These are phyloP conservation scores for Rubia tinctorum DNA, from an alignment of 305 asterid genomes.

Conservation along the genomic window DNA sequence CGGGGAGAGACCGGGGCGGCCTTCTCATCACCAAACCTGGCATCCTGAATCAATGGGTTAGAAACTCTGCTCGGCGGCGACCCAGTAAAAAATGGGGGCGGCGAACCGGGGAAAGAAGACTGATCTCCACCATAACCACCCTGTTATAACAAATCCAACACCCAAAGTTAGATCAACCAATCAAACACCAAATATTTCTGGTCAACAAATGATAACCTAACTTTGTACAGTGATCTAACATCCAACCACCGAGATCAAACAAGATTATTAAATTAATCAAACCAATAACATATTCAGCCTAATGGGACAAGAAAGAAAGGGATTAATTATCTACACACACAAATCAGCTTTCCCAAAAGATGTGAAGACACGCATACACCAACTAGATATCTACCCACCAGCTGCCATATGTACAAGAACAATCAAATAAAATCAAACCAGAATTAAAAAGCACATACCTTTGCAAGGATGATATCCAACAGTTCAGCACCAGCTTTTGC, in stretches of 20 bases:
- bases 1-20: constrained; percentile 56
- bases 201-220: background rate
- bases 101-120: constrained; percentile 69
- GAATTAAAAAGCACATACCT: constrained; percentile 45
- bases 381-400: background rate
- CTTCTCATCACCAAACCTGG: constrained; percentile 73
- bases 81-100: constrained; percentile 99
- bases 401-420: background rate
- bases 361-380: background rate
- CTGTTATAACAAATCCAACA: constrained; percentile 28
- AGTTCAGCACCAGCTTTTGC: constrained; percentile 86
- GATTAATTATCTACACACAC: background rate
- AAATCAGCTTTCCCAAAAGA: background rate
- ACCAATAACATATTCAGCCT: background rate
- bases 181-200: too few relatives aligned
- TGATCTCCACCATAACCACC: constrained; percentile 56
- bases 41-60: constrained; percentile 95
- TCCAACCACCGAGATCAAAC: constrained; percentile 7
- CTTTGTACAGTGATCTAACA: background rate
- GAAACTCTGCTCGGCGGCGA: constrained; percentile 99
- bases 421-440: background rate
- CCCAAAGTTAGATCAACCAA: background rate
- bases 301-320: background rate
- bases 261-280: too few relatives aligned
- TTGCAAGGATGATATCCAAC: constrained; percentile 78